Conservation (phyloP, 73 alveolate genomes). For the Tetrahymena thermophila region DNA sequence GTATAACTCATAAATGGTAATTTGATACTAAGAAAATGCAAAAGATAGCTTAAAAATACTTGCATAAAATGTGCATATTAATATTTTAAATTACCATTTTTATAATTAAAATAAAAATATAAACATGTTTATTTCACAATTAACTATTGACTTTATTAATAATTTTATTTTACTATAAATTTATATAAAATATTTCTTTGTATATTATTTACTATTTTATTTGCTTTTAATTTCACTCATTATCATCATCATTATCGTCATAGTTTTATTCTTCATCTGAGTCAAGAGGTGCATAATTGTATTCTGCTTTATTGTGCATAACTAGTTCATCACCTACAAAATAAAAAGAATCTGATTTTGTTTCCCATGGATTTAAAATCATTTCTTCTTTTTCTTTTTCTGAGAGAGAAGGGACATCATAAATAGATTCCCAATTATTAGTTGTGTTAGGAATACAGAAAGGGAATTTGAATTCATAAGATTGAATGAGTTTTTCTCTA, state of each 20-base stretch:
- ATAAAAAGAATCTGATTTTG: slow-evolving; percentile 92
- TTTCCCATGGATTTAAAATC: slow-evolving; percentile 86
- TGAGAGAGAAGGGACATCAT: slow-evolving; percentile 66
- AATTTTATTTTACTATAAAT: background rate
- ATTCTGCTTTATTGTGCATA: slow-evolving; percentile 93
- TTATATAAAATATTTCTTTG: background rate
- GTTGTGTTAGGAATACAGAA: slow-evolving; percentile 94
- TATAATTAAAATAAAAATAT: too few relatives aligned
- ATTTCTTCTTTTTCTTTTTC: slow-evolving; percentile 67
- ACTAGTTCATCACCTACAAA: slow-evolving; percentile 89
- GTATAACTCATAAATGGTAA: too few relatives aligned
- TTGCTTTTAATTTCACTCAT: background rate
- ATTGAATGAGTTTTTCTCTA: slow-evolving; percentile 62
- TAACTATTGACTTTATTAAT: background rate
- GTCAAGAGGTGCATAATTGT: slow-evolving; percentile 69
- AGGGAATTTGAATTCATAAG: slow-evolving; percentile 79
- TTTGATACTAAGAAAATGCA: too few relatives aligned
- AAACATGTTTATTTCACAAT: background rate
- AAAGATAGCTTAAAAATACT: too few relatives aligned
- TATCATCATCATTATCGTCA: background rate
- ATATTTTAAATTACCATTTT: background rate
- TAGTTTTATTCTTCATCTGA: background rate
- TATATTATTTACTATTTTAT: background rate
- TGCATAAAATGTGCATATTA: background rate
- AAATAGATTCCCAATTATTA: slow-evolving; percentile 94